Percentiles rank a stretch among this genome's conserved stretches.
Evolutionary conservation across 805 yeast genomes (phyloP).

Genomic region (Starmerella cellae): DNA sequence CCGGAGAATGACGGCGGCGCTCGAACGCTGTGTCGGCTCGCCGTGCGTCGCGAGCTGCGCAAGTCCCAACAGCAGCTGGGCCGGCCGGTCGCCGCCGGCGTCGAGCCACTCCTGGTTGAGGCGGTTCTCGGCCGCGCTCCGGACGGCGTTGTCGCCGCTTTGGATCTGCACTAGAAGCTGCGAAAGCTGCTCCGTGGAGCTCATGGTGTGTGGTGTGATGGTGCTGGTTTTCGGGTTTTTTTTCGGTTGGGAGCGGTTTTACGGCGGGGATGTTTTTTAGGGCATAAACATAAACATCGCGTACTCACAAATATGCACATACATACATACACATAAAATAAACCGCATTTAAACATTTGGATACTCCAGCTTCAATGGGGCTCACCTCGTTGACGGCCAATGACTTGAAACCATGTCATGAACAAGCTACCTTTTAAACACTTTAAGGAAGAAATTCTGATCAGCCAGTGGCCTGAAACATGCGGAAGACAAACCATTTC

Average conservation of each 20-base stretch:
- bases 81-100: constrained; percentile 41
- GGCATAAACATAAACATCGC: too few relatives aligned
- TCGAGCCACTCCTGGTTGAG: constrained; percentile 68
- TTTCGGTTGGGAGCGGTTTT: background rate
- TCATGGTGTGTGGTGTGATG: constrained; percentile 7
- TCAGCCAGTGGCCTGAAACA: too few relatives aligned
- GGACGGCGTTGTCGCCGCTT: constrained; percentile 60
- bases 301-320: too few relatives aligned
- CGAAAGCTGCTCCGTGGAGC: constrained; percentile 18
- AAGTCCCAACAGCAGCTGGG: constrained; percentile 56
- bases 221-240: too few relatives aligned
- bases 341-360: too few relatives aligned
- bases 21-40: constrained; percentile 39
- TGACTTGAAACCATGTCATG: too few relatives aligned
- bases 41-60: constrained; percentile 67
- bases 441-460: too few relatives aligned
- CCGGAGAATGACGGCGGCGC: constrained; percentile 80
- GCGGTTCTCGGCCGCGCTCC: constrained; percentile 65
- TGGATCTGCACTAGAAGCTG: constrained; percentile 50
- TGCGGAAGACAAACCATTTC: too few relatives aligned
- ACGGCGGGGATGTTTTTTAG: background rate
- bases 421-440: too few relatives aligned
- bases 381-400: too few relatives aligned
- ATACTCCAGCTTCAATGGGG: too few relatives aligned
- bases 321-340: too few relatives aligned